Conservation (phyloP, 2,329 filamentous ascomycete species). For the Diaporthe sp. region DNA sequence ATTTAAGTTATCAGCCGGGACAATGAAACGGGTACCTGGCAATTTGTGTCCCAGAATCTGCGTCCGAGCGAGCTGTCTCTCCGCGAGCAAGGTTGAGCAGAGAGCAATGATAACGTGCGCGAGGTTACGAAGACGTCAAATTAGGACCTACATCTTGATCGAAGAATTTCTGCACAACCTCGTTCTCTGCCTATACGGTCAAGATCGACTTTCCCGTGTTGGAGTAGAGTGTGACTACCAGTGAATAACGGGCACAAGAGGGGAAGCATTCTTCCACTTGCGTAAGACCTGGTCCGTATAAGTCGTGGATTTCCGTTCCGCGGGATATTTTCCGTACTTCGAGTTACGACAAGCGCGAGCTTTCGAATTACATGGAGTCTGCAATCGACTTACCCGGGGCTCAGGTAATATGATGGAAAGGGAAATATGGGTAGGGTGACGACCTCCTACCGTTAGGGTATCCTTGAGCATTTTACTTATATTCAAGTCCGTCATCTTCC, state of each 20-base stretch:
- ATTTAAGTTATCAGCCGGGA: too few species aligned
- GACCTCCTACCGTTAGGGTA: not conserved
- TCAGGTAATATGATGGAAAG: not conserved
- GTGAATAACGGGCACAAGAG: not conserved
- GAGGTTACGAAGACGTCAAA: not conserved
- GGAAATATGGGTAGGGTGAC: not conserved
- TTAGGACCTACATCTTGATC: not conserved
- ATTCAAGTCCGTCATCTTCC: not conserved
- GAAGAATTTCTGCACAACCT: not conserved
- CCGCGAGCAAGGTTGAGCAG: not conserved
- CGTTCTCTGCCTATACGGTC: not conserved
- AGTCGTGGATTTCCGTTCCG: not conserved
- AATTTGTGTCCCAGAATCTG: not conserved
- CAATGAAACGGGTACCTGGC: not conserved
- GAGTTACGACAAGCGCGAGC: not conserved
- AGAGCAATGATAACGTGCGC: not conserved
- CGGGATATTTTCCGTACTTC: not conserved
- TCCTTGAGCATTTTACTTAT: not conserved
- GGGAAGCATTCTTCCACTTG: not conserved
- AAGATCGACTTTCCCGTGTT: not conserved
- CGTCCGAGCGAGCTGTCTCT: not conserved
- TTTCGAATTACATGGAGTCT: not conserved
- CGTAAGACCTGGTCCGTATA: not conserved
- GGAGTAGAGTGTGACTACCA: not conserved
- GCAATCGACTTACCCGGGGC: not conserved